Evolutionary conservation across 192 early-diverging fungal genomes (phyloP).

Genomic region (Coemansia sp.): DNA sequence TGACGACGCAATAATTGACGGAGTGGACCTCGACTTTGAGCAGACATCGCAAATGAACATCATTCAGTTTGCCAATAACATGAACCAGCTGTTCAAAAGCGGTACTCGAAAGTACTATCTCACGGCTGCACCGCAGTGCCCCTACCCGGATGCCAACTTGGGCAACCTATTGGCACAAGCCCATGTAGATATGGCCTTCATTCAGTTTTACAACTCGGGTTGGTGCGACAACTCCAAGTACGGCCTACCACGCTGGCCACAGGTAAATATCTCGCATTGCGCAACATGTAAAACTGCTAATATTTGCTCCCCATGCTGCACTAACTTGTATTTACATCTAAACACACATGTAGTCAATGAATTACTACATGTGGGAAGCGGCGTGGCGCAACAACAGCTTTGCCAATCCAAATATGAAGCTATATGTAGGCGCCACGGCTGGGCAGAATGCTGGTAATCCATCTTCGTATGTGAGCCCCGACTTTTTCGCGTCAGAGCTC

Average conservation of each 20-base stretch:
- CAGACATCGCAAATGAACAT: constrained; percentile 59
- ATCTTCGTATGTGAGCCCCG: constrained; percentile 46
- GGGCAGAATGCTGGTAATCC: constrained; percentile 55
- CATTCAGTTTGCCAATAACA: constrained; percentile 57
- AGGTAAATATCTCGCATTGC: constrained; percentile 22
- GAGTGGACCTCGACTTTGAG: constrained; percentile 73
- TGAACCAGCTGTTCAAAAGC: constrained; percentile 57
- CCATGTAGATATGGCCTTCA: constrained; percentile 66
- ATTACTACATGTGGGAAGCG: constrained; percentile 56
- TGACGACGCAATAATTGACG: constrained; percentile 70
- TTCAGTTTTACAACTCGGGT: constrained; percentile 80
- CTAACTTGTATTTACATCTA: neutral
- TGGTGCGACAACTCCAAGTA: constrained; percentile 59
- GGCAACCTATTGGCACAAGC: constrained; percentile 57
- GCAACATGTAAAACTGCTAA: neutral
- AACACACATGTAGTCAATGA: constrained; percentile 35
- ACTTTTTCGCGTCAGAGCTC: constrained; percentile 44
- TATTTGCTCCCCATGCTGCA: neutral
- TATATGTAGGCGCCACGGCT: constrained; percentile 60
- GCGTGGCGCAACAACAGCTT: constrained; percentile 60
- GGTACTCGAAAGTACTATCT: constrained; percentile 57
- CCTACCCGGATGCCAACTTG: constrained; percentile 68
- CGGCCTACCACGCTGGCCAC: constrained; percentile 45
- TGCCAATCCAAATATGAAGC: constrained; percentile 57
- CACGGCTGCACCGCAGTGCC: constrained; percentile 73